A percentile compares a stretch with the other conserved stretches of the same genome.
Evolutionary conservation across 176 grass and related monocot species (phyloP).

Genomic region (Phyllostachys edulis): DNA sequence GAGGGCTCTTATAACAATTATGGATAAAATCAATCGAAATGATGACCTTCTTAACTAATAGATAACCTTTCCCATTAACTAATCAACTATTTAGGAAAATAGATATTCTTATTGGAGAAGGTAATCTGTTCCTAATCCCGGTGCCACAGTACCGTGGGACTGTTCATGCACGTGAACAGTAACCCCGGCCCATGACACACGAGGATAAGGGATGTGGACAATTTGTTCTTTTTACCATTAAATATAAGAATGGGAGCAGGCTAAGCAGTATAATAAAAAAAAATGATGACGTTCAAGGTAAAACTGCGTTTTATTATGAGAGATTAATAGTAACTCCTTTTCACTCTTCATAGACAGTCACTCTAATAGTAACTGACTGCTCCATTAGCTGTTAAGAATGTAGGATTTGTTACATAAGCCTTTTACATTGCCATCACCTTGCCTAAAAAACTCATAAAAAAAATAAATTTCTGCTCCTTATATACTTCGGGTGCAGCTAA

Average conservation of each 20-base stretch:
- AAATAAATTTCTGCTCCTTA: constrained; percentile 1
- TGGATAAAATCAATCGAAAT: too few relatives aligned
- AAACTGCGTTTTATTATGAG: neutral
- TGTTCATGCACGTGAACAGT: too few relatives aligned
- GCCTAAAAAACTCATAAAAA: neutral
- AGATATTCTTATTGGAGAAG: too few relatives aligned
- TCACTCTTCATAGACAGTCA: neutral
- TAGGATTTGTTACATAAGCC: neutral
- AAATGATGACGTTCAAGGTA: neutral
- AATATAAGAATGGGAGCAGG: neutral
- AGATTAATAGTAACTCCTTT: too few relatives aligned
- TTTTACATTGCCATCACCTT: neutral
- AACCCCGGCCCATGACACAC: too few relatives aligned
- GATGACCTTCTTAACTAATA: too few relatives aligned
- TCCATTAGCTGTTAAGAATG: neutral
- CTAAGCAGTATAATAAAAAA: neutral
- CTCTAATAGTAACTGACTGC: neutral
- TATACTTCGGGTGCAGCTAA: constrained; percentile 12
- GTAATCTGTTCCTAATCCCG: too few relatives aligned
- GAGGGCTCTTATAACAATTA: too few relatives aligned
- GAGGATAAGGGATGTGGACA: neutral
- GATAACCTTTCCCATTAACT: too few relatives aligned
- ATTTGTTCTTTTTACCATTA: neutral
- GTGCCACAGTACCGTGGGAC: too few relatives aligned
- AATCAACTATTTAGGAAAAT: too few relatives aligned